phyloP scores from a whole-genome alignment of 768 basidiomycete species.

The Pisolithus orientalis region DNA sequence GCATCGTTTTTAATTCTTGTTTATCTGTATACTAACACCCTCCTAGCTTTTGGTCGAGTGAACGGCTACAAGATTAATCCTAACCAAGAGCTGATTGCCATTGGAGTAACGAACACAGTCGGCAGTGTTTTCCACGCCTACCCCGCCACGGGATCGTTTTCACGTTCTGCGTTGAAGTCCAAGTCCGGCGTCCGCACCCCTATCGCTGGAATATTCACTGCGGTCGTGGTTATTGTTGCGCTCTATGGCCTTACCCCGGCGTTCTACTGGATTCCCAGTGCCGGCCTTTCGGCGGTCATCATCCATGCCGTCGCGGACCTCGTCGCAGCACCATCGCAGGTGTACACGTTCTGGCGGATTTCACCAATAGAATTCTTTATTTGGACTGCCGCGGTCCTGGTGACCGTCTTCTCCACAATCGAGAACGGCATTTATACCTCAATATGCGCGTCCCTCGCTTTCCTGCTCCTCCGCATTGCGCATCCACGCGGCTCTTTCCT shows the following conservation, averaged over 20 bases:
- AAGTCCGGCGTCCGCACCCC: constrained; percentile 98
- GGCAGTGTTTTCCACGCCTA: constrained; percentile 89
- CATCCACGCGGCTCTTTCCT: constrained; percentile 88
- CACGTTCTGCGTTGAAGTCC: constrained; percentile 92
- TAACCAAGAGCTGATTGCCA: constrained; percentile 93
- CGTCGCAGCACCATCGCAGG: constrained; percentile 75
- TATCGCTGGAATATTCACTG: constrained; percentile 77
- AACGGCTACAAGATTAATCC: constrained; percentile 94
- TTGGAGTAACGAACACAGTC: constrained; percentile 92
- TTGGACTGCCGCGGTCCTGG: constrained; percentile 79
- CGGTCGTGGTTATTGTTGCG: constrained; percentile 86
- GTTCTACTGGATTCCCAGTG: constrained; percentile 85
- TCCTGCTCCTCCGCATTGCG: constrained; percentile 82
- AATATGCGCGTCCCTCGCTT: constrained; percentile 67
- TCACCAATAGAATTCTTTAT: constrained; percentile 91
- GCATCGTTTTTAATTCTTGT: background rate
- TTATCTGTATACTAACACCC: constrained; percentile 6
- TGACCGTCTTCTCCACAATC: constrained; percentile 89
- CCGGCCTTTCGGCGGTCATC: constrained; percentile 86
- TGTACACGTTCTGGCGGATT: constrained; percentile 89
- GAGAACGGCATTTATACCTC: constrained; percentile 92
- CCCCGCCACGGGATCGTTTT: constrained; percentile 97
- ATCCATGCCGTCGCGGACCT: constrained; percentile 90
- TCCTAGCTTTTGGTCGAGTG: constrained; percentile 84
- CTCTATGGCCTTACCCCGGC: constrained; percentile 91